Base-by-base conservation (phyloP, 192 early-diverging fungal species). In the Gigaspora rosea region DNA sequence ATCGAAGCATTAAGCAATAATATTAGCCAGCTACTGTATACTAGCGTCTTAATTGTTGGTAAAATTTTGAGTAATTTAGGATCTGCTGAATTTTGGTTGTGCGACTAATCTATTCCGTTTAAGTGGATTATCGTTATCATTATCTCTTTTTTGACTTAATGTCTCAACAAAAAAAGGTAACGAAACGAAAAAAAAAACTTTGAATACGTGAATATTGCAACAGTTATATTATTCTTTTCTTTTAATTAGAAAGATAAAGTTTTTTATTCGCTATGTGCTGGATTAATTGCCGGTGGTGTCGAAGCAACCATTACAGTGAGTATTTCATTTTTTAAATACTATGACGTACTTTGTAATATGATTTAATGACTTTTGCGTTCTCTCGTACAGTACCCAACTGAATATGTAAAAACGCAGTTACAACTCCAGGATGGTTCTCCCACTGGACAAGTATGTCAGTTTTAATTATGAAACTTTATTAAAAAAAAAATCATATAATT, bases 401-500 rank as follows among this genome's bases (percentile, higher is more conserved):
- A 97, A 84, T 95, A 93, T 80, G 90, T 97, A 74, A 99, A 99
- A 79, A 99, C 97, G 9, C 95, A 94, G 77, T 86, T 99, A 69
- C 97, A 99, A 83, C 88, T 99, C 12, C 95, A 96, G 61, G 86
- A 87, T 32, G 83, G 81, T 18, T 16, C 78, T 51, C 81, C 75
- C 32, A 76, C 46, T 47, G 76, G 13, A 63, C 78, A 79, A 63
- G 75, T 72, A 56, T n/a, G 18, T 0, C 51, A 56, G 4, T 15
- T 56, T 56, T 56, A 4, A 5, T 13, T 11, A 18, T 56, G 12
- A 18, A 15, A 18, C 18, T 11, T 54, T 54, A 54, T 54, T 1
- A n/a, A 56, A 41, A 41, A 41, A 56, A 56, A 18, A n/a, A 56
- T 56, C 18, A 52, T 5, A 56, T 56, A 18, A 15, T 15, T 15